Evolutionary conservation across 345 rosid species (phyloP), one percentile per base, ranked within the genome.

Genomic region (Brassica juncea): DNA sequence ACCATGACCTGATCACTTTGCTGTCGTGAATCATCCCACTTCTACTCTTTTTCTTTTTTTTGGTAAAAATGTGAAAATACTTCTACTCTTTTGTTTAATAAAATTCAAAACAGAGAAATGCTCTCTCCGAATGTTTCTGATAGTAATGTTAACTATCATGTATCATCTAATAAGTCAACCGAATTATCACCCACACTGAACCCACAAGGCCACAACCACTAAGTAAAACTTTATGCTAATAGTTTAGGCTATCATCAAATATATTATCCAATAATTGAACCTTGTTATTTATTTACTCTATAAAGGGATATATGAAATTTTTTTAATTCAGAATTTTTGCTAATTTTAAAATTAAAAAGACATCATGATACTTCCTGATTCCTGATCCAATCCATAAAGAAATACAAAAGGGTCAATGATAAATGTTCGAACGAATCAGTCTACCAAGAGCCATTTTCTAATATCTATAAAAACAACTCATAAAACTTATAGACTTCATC

Each of bases 121-220:
- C 58, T 74, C 23, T 60, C 74, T 42, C 7, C 44, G 32, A 60
- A 68, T 79, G 58, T 60, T 67, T 47, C 70, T 59, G 82, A 79
- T 73, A 73, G 68, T 73, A 79, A 79, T 60, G 74, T 79, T 73
- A 68, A 73, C 11, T 79, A 79, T 79, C 82, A 79, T 67, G 15
- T 79, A 79, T 79, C 82, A 79, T 67, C 58, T 60, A 67, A 79
- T 79, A 79, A 69, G 74, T 79, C 78, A 73, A 73, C 74, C 57
- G 27, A 30, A 66, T 72, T 78, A 71, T 78, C 72, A 19, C 19
- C 19, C 19, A 19, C 19, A 19, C 19, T 19, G 19, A 19, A 19
- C 19, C n/a, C n/a, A n/a, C n/a, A n/a, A n/a, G n/a, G n/a, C n/a
- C 19, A 19, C 19, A 19, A 19, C 19, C 19, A 19, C 19, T 19